Percentiles rank a stretch among this genome's conserved stretches.
phyloP scores from a whole-genome alignment of 2,329 filamentous ascomycete genomes.

The Apiospora phragmitis region DNA sequence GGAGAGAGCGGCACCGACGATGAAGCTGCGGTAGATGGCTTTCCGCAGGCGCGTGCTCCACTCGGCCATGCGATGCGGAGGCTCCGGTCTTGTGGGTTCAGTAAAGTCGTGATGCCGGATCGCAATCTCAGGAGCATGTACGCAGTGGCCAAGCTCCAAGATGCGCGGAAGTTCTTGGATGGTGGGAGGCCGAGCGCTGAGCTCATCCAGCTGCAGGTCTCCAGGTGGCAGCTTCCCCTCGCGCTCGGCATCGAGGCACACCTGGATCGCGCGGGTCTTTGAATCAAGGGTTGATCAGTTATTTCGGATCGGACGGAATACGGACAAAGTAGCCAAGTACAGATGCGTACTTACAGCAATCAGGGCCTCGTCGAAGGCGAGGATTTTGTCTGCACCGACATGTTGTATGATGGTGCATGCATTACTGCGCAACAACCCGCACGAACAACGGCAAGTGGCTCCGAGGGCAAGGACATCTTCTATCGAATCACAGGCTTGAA shows the following conservation, averaged over 20 bases:
- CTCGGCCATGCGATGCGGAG: neutral
- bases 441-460: neutral
- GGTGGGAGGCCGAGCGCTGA: neutral
- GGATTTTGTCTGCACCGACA: neutral
- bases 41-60: neutral
- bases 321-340: neutral
- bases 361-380: neutral
- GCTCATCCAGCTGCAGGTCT: neutral
- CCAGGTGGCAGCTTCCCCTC: neutral
- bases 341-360: neutral
- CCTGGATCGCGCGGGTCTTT: neutral
- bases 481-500: neutral
- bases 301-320: too few species aligned
- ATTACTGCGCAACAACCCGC: neutral
- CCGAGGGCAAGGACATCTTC: neutral
- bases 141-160: neutral
- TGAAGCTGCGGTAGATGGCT: neutral
- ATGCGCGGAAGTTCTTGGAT: neutral
- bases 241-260: neutral
- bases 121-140: neutral
- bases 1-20: neutral
- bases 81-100: neutral
- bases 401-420: neutral
- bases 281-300: neutral
- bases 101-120: neutral